Base-by-base conservation (phyloP, 495 filamentous ascomycete genomes). In the Aspergillus cavernicola region DNA sequence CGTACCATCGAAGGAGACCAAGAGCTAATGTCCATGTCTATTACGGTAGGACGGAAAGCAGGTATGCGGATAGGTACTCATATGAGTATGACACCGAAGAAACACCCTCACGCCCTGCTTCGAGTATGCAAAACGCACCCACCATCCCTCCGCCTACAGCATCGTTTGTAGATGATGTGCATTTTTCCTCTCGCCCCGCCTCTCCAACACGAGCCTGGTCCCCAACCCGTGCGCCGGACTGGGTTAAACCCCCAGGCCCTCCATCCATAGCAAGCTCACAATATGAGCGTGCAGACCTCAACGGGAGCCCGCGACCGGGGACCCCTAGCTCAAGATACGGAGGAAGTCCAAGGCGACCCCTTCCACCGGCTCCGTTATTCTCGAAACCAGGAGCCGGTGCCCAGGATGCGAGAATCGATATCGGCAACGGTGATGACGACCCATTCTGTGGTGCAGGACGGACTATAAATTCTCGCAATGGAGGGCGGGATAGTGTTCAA, bases 291-390 rank as follows among this genome's bases (percentile, higher is more conserved):
- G 79, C 84, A 15, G 90, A 96, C 60, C 65, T 97, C 46, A 93
- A 97, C 63, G 93, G 93, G 7, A 89, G 81, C 33, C 92, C 93
- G 8, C 74, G 93, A 54, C 93, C 93, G 11, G 93, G 93, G 2
- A 96, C 92, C 2, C 89, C 93, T 8, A 87, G 90, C 4, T 89
- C 88, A 32, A 79, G 82, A 60, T 97, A 96, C 62, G 87, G 90
- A 31, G 87, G 90, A 9, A 91, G 88, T 56, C 88, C 90, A 7
- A 80, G 88, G 41, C 77, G 89, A 53, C 92, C 92, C n/a, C 70
- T 97, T n/a, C 93, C 92, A 12, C 89, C 89, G 2, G 90, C 91
- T 24, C 93, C 92, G 5, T 71, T 92, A n/a, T 97, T 95, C 60
- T 78, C 84, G 4, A 73, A 66, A 16, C 66, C 78, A 20, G 61